These are phyloP conservation scores for Diutina pseudorugosa DNA, from an alignment of 1,139 yeast species.

Conservation along the genomic window DNA sequence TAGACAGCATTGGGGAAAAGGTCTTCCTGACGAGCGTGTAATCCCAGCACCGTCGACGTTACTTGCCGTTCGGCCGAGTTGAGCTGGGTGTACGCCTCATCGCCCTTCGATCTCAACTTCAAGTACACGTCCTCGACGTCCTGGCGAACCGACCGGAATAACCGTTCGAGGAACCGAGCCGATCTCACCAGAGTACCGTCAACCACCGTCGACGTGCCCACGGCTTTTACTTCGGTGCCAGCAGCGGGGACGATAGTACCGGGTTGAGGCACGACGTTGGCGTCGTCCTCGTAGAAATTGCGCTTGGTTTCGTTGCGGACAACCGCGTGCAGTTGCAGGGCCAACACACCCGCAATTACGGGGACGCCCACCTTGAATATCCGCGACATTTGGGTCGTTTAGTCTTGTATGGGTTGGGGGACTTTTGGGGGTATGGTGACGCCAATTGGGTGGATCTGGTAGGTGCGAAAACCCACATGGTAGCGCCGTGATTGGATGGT, in stretches of 20 bases:
- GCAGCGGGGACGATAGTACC: conserved; percentile 42
- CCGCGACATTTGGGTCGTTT: too few relatives aligned
- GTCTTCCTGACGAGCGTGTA: conserved; percentile 65
- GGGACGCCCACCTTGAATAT: background rate
- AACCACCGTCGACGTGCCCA: conserved; percentile 34
- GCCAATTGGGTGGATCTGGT: background rate
- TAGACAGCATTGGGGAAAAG: conserved; percentile 68
- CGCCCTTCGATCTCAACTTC: conserved; percentile 13
- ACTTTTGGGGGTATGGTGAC: too few relatives aligned
- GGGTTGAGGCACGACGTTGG: conserved; percentile 36
- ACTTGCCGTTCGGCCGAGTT: conserved; percentile 55
- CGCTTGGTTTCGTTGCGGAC: conserved; percentile 17
- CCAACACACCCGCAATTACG: background rate
- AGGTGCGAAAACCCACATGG: background rate
- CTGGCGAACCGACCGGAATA: conserved; percentile 36
- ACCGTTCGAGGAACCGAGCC: conserved; percentile 33
- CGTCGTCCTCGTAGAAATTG: conserved; percentile 51
- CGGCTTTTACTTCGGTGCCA: conserved; percentile 24
- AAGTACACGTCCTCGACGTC: conserved; percentile 11
- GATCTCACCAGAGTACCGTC: conserved; percentile 52
- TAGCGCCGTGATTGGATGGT: too few relatives aligned
- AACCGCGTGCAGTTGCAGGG: background rate
- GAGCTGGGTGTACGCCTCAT: conserved; percentile 34
- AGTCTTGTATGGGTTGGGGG: too few relatives aligned
- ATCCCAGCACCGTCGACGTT: conserved; percentile 50